Evolutionary conservation across 2,329 filamentous ascomycete species (phyloP), one percentile per base, ranked within the genome.

Genomic region (Cercospora brassicicola): DNA sequence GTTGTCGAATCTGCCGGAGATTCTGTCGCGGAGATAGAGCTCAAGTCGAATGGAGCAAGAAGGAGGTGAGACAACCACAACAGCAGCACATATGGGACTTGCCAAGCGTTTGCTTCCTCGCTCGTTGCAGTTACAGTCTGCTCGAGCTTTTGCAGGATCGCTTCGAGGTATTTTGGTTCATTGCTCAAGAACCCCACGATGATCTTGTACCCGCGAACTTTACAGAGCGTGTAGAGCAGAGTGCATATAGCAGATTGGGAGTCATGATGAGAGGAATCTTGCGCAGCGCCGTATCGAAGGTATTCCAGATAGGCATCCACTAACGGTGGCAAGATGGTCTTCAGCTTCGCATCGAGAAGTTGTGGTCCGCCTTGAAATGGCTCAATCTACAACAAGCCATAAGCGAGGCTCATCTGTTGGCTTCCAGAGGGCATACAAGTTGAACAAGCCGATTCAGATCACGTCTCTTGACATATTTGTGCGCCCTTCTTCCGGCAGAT

Each of bases 331-430:
- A 98, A 84, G 79, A 96, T 89, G 71, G 82, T 85, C 61, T 91
- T 89, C 51, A 99, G 85, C 78, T 94, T 87, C 9, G 92, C 88
- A 80, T 99, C 95, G 28, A 99, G 86, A 45, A 98, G 86, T 78
- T 99, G 95, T 18, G 95, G 95, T 72, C 96, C 90, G 83, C 97
- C 94, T 84, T 98, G 94, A 74, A 98, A 99, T 1, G 91, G 89
- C 73, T 97, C 93, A 60, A 99, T 87, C 79, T 82, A 66, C 33
- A n/a, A 45, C 56, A 30, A 62, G 56, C 61, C 67, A 71, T 76
- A 66, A 75, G 71, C 67, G 30, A 59, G 48, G 39, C 23, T 59
- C 33, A 30, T 57, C 15, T 60, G 11, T 28, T 31, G 15, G 30
- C n/a, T 53, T 39, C 4, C 15, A 30, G 55, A 18, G 26, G 45